Evolutionary conservation across 2,329 filamentous ascomycete species (phyloP).

Genomic region (Neofusicoccum laricinum): DNA sequence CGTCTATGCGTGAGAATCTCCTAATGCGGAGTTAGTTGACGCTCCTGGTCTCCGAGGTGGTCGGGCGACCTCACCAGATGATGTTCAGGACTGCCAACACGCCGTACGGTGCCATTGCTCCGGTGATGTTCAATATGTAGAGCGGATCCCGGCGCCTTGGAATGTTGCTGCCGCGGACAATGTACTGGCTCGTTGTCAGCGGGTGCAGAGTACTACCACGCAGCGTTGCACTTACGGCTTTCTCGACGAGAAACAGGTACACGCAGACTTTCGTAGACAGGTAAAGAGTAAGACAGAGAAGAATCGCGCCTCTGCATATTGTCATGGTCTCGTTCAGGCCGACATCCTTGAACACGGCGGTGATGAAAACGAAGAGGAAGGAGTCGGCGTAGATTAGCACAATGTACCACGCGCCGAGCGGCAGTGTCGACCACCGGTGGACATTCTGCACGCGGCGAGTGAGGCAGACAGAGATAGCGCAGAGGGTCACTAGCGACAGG

Average conservation of each 20-base stretch:
- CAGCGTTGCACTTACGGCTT: background rate
- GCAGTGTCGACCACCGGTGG: background rate
- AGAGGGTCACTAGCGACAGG: background rate
- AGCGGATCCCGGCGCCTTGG: background rate
- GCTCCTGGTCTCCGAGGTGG: background rate
- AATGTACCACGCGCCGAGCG: background rate
- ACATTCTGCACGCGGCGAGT: background rate
- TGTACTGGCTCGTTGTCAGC: background rate
- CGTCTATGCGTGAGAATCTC: background rate
- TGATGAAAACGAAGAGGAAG: constrained; percentile 5
- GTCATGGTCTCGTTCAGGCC: background rate
- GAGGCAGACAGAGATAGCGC: background rate
- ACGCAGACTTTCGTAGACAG: constrained; percentile 5
- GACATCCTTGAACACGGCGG: constrained; percentile 3
- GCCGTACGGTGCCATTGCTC: background rate
- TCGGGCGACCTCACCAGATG: background rate
- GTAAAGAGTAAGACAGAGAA: background rate
- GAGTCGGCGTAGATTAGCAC: background rate
- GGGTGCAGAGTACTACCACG: background rate
- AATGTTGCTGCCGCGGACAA: background rate
- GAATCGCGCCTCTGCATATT: background rate
- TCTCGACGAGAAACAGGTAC: background rate
- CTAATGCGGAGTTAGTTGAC: background rate
- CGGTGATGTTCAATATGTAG: background rate
- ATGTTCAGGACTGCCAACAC: constrained; percentile 8